These are phyloP conservation scores for Williopsis jadinii DNA, from an alignment of 1,139 yeast genomes.

Conservation along the genomic window DNA sequence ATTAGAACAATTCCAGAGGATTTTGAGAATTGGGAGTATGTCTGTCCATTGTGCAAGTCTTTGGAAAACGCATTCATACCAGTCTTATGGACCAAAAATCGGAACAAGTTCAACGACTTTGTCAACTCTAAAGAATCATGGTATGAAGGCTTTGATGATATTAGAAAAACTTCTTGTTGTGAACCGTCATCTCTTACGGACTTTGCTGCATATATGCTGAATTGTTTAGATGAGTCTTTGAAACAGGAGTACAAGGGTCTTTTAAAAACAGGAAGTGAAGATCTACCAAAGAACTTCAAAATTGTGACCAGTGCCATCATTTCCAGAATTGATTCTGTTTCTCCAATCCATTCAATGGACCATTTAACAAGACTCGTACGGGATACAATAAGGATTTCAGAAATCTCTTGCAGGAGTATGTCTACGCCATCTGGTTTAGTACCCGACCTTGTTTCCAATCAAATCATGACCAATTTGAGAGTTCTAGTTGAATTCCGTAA, in stretches of 20 bases:
- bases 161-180: conserved; percentile 5
- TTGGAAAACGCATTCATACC: conserved; percentile 83
- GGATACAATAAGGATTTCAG: conserved; percentile 56
- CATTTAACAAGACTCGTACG: conserved; percentile 30
- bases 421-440: conserved; percentile 33
- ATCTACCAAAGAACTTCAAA: conserved; percentile 4
- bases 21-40: conserved; percentile 59
- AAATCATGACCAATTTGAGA: conserved; percentile 51
- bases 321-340: conserved; percentile 7
- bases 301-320: conserved; percentile 6
- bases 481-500: conserved; percentile 41
- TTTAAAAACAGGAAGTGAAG: background rate
- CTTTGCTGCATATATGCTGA: conserved; percentile 3
- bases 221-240: conserved; percentile 1
- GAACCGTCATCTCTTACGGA: conserved; percentile 2
- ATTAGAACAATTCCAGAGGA: conserved; percentile 81
- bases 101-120: conserved; percentile 8
- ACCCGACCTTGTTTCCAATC: conserved; percentile 53
- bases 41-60: conserved; percentile 90
- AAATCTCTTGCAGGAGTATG: conserved; percentile 60
- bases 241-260: conserved; percentile 4
- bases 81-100: conserved; percentile 18
- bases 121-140: conserved; percentile 8
- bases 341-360: conserved; percentile 17
- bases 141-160: conserved; percentile 12